Evolutionary conservation across 805 yeast species (phyloP), one percentile per base, ranked within the genome.

Genomic region (Kazachstania taianensis): DNA sequence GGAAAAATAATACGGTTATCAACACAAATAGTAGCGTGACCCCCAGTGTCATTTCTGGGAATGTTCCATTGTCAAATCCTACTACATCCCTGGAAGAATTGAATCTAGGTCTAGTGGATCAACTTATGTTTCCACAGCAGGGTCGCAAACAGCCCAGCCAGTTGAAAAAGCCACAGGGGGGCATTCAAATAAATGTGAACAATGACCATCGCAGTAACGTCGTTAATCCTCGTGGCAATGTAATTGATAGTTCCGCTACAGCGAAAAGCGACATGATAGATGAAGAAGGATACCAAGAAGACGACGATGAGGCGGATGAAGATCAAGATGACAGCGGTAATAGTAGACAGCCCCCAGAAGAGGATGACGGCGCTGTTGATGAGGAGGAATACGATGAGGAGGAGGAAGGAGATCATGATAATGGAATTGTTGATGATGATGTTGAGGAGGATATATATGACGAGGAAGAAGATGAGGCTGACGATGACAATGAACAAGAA

Each of bases 231-330:
- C n/a, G n/a, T n/a, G n/a, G n/a, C n/a, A n/a, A n/a, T n/a, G n/a
- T n/a, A n/a, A n/a, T n/a, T n/a, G n/a, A n/a, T n/a, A n/a, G n/a
- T n/a, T n/a, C n/a, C n/a, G n/a, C n/a, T n/a, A n/a, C n/a, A n/a
- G n/a, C 25, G 15, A 26, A 13, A 26, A 15, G 3, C 18, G 35
- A 20, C 10, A 6, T 20, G 10, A 33, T 25, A 7, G 47, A 41
- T 17, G 47, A 43, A n/a, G 44, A 43, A 4, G 47, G 46, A 10
- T 43, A 43, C 27, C 46, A 43, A 26, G 47, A 43, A 29, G 45
- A 43, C 25, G 47, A 43, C 29, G 47, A 43, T 14, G 39, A 39
- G 16, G 19, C 28, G 19, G 37, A 33, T 19, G 36, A 36, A 28
- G 40, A 33, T 19, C 33, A 36, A 28, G 40, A 32, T 17, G 20